A percentile compares a stretch with the other conserved stretches of the same genome.
These are phyloP conservation scores for Xerocomus nothofagi DNA, from an alignment of 1,284 basidiomycete genomes.

Conservation along the genomic window DNA sequence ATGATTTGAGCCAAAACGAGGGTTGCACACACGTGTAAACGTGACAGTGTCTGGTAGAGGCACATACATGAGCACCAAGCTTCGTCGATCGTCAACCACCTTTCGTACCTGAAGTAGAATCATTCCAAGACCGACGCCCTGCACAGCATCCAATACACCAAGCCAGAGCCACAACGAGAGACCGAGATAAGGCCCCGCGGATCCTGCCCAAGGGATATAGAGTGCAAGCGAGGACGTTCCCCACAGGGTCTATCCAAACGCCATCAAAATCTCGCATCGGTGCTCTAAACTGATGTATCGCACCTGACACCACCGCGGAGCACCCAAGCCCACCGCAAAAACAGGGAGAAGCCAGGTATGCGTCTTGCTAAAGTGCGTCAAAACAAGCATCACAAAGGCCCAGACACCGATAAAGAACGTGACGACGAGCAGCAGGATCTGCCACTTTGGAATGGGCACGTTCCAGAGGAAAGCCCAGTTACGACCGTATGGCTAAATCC, in stretches of 20 bases:
- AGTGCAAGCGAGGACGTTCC: constrained; percentile 84
- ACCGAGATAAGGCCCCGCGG: constrained; percentile 81
- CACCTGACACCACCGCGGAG: constrained; percentile 90
- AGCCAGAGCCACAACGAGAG: constrained; percentile 91
- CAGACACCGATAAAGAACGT: constrained; percentile 86
- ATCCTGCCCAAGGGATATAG: constrained; percentile 90
- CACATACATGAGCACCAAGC: constrained; percentile 5
- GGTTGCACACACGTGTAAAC: constrained; percentile 90
- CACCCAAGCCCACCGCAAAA: constrained; percentile 90
- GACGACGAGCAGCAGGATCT: constrained; percentile 76
- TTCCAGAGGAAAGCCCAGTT: constrained; percentile 94
- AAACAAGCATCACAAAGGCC: constrained; percentile 69
- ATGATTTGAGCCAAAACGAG: constrained; percentile 85
- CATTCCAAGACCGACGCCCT: constrained; percentile 92
- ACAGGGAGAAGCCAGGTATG: constrained; percentile 93
- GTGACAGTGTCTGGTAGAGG: constrained; percentile 69
- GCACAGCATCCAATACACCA: constrained; percentile 88
- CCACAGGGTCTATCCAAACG: constrained; percentile 67
- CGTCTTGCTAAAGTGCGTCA: constrained; percentile 86
- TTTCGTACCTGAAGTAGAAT: constrained; percentile 77
- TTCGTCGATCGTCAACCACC: background rate
- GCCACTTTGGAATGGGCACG: constrained; percentile 80
- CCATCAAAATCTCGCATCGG: constrained; percentile 12
- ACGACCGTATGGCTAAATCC: constrained; percentile 74
- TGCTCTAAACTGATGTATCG: constrained; percentile 10